Evolutionary conservation across 2,329 filamentous ascomycete genomes (phyloP), one percentile per base, ranked within the genome.

Genomic region (Aspergillus intermedius): DNA sequence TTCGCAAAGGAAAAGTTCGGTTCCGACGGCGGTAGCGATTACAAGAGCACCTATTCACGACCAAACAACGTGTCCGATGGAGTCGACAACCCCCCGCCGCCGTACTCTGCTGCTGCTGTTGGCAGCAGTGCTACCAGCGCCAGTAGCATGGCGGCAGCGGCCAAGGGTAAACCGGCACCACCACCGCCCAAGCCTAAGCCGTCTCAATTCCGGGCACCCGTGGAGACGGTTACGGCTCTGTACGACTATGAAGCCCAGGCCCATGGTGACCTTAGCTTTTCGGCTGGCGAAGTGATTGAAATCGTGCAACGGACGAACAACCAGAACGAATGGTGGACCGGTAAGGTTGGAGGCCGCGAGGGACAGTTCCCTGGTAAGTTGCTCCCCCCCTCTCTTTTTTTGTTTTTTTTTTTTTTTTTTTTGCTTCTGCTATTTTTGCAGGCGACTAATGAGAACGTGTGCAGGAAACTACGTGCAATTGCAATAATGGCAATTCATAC

Each of bases 231-330:
- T 30, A 96, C 90, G 2, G 93, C 93, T 6, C 72, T 98, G 53
- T 98, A 96, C 69, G 93, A 97, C 64, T 98, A 95, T 63, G 88
- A 95, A 53, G 93, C 93, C 5, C 91, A 97, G 66, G 91, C 91
- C 1, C 90, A 95, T 55, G 91, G 91, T 3, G 93, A 98, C 65
- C 74, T 98, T 54, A 95, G 88, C 61, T 98, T 98, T 73, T 80
- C 79, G 15, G 83, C 88, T 0, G 91, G 91, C 4, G 93, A 98
- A 53, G 74, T 86, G 4, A 97, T 98, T 61, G 91, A 97, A 68
- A 91, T 98, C 58, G 68, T 93, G 2, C 79, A 78, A 51, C 80
- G 88, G 57, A 95, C 89, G n/a, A 77, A 80, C 54, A 96, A 95
- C 61, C 84, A 88, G 45, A 97, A 98, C 59, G 93, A 98, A 70